A percentile compares a stretch with the other conserved stretches of the same genome.
These are phyloP conservation scores for Russula virescens DNA, from an alignment of 768 basidiomycete species.

Conservation along the genomic window DNA sequence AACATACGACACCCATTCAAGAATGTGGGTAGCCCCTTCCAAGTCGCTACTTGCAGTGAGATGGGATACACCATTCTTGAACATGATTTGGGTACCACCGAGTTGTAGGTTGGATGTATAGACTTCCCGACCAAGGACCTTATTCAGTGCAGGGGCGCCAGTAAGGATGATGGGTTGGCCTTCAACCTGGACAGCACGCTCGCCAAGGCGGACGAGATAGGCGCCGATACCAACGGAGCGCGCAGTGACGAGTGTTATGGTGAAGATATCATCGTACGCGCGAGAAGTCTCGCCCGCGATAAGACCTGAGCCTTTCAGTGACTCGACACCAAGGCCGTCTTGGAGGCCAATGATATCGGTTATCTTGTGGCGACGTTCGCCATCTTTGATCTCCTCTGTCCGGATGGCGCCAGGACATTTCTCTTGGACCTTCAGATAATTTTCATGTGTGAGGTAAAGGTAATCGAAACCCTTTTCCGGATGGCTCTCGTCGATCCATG, in stretches of 20 bases:
- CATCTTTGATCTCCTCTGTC: conserved; percentile 77
- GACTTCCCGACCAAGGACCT: conserved; percentile 97
- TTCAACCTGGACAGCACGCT: conserved; percentile 97
- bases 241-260: conserved; percentile 96
- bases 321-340: conserved; percentile 96
- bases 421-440: conserved; percentile 82
- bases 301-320: conserved; percentile 90
- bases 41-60: conserved; percentile 92
- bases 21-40: conserved; percentile 89
- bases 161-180: conserved; percentile 99
- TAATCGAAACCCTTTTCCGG: conserved; percentile 97
- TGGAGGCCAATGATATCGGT: conserved; percentile 97
- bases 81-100: conserved; percentile 99
- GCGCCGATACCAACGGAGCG: conserved; percentile 99
- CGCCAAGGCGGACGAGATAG: conserved; percentile 95
- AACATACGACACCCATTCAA: conserved; percentile 92
- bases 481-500: conserved; percentile 75
- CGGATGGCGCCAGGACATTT: conserved; percentile 74
- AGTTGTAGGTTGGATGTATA: conserved; percentile 98
- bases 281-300: conserved; percentile 98
- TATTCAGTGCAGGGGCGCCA: conserved; percentile 94
- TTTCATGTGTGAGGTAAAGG: conserved; percentile 91
- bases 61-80: conserved; percentile 99
- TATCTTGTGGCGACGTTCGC: conserved; percentile 88
- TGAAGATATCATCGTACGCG: conserved; percentile 99